Conservation (phyloP, 805 yeast species). For the Starmerella gropengiesseri region DNA sequence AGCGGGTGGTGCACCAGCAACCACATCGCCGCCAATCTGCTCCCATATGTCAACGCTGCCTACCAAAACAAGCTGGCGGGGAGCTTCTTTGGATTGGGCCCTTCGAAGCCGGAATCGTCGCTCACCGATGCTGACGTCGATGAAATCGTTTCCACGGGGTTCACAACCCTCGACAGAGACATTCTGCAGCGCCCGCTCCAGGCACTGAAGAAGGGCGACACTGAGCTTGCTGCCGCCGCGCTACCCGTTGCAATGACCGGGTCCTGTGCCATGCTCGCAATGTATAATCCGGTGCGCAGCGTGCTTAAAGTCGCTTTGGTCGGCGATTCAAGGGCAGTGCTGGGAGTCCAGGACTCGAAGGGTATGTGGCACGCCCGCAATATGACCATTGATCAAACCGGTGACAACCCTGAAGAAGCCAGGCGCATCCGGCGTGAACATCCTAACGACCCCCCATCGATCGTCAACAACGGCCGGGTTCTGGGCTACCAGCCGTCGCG, state of each 20-base stretch:
- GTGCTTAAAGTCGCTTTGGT: conserved; percentile 80
- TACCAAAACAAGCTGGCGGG: conserved; percentile 37
- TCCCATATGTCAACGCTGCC: conserved; percentile 55
- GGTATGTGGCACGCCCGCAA: conserved; percentile 82
- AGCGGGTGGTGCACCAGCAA: conserved; percentile 89
- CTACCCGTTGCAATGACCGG: conserved; percentile 49
- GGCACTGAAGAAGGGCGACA: conserved; percentile 45
- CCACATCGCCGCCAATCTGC: conserved; percentile 62
- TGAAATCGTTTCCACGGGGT: conserved; percentile 67
- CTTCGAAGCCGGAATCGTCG: conserved; percentile 33
- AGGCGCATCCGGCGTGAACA: conserved; percentile 73
- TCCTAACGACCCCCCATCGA: conserved; percentile 59
- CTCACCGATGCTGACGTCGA: conserved; percentile 62
- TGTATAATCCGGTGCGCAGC: conserved; percentile 65
- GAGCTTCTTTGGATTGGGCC: not conserved
- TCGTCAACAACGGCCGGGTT: conserved; percentile 59
- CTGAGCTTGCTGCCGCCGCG: conserved; percentile 74
- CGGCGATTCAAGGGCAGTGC: conserved; percentile 90
- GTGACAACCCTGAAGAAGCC: conserved; percentile 76
- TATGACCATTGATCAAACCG: conserved; percentile 83
- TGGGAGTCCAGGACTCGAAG: conserved; percentile 48
- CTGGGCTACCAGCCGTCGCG: conserved; percentile 91
- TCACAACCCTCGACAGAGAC: conserved; percentile 69
- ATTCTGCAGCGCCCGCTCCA: conserved; percentile 69
- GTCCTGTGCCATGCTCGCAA: conserved; percentile 77